These are phyloP conservation scores for Tuber magnatum DNA, from an alignment of 495 filamentous ascomycete species.

Conservation along the genomic window DNA sequence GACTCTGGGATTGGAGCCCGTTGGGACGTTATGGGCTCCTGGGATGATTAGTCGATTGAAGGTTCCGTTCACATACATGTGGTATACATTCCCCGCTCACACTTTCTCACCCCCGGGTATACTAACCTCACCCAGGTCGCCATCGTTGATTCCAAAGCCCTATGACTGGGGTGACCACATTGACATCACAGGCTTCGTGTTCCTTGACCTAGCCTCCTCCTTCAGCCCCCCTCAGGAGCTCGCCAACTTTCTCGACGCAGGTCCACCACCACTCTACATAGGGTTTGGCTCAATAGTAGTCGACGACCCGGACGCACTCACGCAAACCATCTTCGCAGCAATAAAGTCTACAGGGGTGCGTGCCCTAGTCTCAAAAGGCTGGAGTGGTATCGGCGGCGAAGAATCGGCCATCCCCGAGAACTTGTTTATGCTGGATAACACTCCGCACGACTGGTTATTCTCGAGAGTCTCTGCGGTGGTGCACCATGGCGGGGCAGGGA, in stretches of 20 bases:
- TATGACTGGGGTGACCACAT: conserved; percentile 58
- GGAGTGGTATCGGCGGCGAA: conserved; percentile 57
- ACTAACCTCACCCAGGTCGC: conserved; percentile 42
- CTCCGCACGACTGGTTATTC: conserved; percentile 64
- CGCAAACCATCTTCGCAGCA: conserved; percentile 56
- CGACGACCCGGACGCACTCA: conserved; percentile 58
- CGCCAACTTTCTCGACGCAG: conserved; percentile 51
- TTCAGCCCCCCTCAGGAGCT: conserved; percentile 54
- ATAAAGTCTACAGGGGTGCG: conserved; percentile 54
- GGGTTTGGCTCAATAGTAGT: conserved; percentile 65
- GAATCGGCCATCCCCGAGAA: conserved; percentile 50
- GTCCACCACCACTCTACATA: conserved; percentile 55
- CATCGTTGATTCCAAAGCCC: conserved; percentile 58
- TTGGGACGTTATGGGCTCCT: conserved; percentile 60
- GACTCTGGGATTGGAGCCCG: conserved; percentile 54
- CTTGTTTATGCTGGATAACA: conserved; percentile 59
- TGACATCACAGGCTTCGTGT: conserved; percentile 58
- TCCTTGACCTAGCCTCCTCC: conserved; percentile 55
- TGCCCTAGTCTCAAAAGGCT: conserved; percentile 59
- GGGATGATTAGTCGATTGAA: conserved; percentile 55
- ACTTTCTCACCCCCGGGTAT: not conserved
- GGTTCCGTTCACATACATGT: conserved; percentile 59
- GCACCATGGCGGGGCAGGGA: conserved; percentile 62
- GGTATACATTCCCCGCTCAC: conserved; percentile 39
- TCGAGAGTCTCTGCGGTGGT: conserved; percentile 54